phyloP scores from a whole-genome alignment of 2,329 filamentous ascomycete species.

The Arthrobotrys iridis region DNA sequence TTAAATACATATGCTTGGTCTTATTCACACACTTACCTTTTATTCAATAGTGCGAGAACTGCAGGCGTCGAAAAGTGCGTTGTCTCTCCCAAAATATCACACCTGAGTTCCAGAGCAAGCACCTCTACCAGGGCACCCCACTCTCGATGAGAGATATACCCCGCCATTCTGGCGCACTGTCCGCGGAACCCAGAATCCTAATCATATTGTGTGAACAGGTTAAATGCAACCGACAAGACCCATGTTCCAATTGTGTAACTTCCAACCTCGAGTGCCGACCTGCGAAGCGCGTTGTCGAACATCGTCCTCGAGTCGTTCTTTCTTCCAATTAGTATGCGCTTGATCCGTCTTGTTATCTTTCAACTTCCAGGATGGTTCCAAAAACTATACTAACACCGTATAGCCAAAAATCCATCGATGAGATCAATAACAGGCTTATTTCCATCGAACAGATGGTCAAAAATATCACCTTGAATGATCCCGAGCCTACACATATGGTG shows the following conservation, averaged over 20 bases:
- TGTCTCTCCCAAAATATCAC: conserved; percentile 46
- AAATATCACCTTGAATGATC: conserved; percentile 36
- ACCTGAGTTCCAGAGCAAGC: neutral
- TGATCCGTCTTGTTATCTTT: neutral
- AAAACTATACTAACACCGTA: conserved; percentile 1
- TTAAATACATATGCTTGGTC: neutral
- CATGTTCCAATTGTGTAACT: conserved; percentile 51
- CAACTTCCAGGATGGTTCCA: neutral
- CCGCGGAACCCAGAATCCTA: neutral
- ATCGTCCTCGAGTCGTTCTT: conserved; percentile 50
- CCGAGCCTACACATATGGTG: conserved; percentile 4
- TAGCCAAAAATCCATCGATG: conserved; percentile 50
- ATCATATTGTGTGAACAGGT: conserved; percentile 33
- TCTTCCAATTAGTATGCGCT: conserved; percentile 51
- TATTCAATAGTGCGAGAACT: conserved; percentile 48
- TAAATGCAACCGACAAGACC: conserved; percentile 53
- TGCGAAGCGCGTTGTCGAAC: conserved; percentile 47
- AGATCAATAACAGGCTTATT: conserved; percentile 50
- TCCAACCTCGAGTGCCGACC: conserved; percentile 51
- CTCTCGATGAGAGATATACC: conserved; percentile 20
- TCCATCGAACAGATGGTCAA: conserved; percentile 51
- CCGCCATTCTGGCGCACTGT: neutral
- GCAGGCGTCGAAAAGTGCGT: conserved; percentile 52
- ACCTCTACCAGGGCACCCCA: neutral
- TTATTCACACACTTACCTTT: conserved; percentile 11